phyloP scores from a whole-genome alignment of 2,329 filamentous ascomycete species.

The Lachnum nothofagi region DNA sequence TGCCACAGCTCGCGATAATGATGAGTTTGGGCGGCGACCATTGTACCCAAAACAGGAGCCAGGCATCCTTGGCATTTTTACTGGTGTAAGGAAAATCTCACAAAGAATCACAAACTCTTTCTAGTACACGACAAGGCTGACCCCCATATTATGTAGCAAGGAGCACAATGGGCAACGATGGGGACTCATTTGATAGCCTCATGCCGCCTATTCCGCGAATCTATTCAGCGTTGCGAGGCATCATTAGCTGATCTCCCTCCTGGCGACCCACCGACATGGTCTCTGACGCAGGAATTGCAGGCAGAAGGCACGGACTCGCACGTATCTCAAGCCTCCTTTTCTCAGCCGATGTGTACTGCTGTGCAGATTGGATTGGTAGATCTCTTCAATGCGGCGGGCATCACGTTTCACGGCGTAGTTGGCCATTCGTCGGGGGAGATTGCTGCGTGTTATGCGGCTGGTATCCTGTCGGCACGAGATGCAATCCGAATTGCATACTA shows the following conservation, averaged over 20 bases:
- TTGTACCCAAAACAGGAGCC: too few relatives aligned
- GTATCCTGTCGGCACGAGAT: slow-evolving; percentile 28
- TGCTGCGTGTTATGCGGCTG: slow-evolving; percentile 36
- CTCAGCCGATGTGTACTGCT: slow-evolving; percentile 41
- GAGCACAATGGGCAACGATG: slow-evolving; percentile 16
- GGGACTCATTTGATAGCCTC: slow-evolving; percentile 10
- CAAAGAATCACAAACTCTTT: too few relatives aligned
- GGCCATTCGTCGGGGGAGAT: slow-evolving; percentile 37
- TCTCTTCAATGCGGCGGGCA: slow-evolving; percentile 38
- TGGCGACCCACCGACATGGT: slow-evolving; percentile 11
- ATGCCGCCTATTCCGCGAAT: slow-evolving; percentile 21
- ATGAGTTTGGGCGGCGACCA: too few relatives aligned
- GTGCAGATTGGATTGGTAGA: too few relatives aligned
- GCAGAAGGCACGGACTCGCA: slow-evolving; percentile 23
- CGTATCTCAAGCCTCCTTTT: slow-evolving; percentile 32
- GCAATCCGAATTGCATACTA: slow-evolving; percentile 28
- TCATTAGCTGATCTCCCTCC: slow-evolving; percentile 4
- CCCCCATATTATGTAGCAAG: slow-evolving; percentile 9
- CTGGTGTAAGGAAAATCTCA: slow-evolving; percentile 24
- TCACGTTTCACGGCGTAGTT: slow-evolving; percentile 35
- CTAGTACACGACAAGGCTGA: neutral
- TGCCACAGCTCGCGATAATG: too few relatives aligned
- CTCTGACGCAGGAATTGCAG: slow-evolving; percentile 32
- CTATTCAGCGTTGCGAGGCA: slow-evolving; percentile 1
- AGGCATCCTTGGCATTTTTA: too few relatives aligned